A percentile compares a stretch with the other conserved stretches of the same genome.
Evolutionary conservation across 768 basidiomycete genomes (phyloP).

Genomic region (Hysterangium stoloniferum): DNA sequence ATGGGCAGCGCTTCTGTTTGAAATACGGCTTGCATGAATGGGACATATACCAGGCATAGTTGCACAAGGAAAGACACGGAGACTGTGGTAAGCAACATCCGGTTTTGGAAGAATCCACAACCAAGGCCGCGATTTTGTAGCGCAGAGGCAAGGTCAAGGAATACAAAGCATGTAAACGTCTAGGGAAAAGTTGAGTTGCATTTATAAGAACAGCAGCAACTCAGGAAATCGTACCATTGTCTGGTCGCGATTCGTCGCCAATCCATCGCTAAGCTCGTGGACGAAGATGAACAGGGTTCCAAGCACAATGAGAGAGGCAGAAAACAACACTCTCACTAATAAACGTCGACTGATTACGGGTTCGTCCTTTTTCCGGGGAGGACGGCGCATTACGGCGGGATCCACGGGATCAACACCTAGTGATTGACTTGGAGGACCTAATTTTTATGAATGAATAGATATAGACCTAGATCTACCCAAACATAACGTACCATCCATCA

Average conservation of each 20-base stretch:
- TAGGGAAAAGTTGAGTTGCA: constrained; percentile 25
- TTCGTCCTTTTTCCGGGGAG: constrained; percentile 88
- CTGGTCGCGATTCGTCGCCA: constrained; percentile 81
- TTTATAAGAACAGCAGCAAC: neutral
- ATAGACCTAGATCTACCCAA: neutral
- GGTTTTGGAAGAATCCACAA: constrained; percentile 77
- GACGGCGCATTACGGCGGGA: constrained; percentile 84
- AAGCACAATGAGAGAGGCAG: constrained; percentile 82
- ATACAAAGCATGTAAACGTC: constrained; percentile 97
- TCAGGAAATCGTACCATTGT: constrained; percentile 68
- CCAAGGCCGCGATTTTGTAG: constrained; percentile 89
- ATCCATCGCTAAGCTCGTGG: constrained; percentile 75
- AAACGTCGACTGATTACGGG: constrained; percentile 74
- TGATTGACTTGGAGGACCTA: constrained; percentile 91
- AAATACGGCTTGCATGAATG: constrained; percentile 86
- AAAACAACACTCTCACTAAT: constrained; percentile 80
- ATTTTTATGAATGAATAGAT: neutral
- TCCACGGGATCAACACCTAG: constrained; percentile 96
- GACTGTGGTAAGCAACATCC: constrained; percentile 85
- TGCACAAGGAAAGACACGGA: constrained; percentile 79
- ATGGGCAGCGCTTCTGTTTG: constrained; percentile 77
- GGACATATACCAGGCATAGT: constrained; percentile 82
- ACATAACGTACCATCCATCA: constrained; percentile 78
- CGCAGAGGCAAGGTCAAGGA: constrained; percentile 93
- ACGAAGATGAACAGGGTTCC: constrained; percentile 86